Evolutionary conservation across 108 stramenopile genomes (phyloP), one percentile per base, ranked within the genome.

Genomic region (Fistulifera solaris): DNA sequence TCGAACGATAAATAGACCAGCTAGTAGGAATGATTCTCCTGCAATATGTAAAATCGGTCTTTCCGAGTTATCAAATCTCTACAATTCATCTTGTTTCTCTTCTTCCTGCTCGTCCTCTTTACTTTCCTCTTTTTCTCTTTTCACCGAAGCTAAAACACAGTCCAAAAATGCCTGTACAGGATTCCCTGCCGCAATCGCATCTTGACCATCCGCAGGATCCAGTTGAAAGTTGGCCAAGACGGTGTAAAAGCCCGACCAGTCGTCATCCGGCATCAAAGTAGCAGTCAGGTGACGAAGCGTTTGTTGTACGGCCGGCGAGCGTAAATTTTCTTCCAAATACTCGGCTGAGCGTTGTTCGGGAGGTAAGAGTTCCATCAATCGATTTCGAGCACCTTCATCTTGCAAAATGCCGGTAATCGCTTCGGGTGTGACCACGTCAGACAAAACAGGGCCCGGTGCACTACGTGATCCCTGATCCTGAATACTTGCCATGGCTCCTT

Each of bases 81-180:
- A 6, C 31, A 6, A 35, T 35, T 35, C 31, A 35, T 8, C 31
- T 8, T 35, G 31, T 8, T 35, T 35, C 8, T 35, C 31, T 35
- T 35, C 31, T 35, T 45, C 44, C 48, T 67, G 66, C 31, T 54
- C 65, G 1, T 62, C 65, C 52, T 61, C 38, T 17, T 57, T 53
- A 40, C 59, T 40, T 65, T 59, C 62, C 42, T 62, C 47, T 42
- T 48, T 42, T 24, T 77, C 78, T 49, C 54, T 72, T 52, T 76
- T 61, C 10, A 83, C 78, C 39, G 60, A 58, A 25, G 60, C 72
- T 45, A 80, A 35, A 19, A 83, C 57, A 49, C 73, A 74, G 54
- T 80, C 79, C 65, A 85, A 63, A 65, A 85, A 85, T 0, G 83
- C 83, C 69, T 89, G 81, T 38, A 89, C 83, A 22, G 87, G 87